Base-by-base conservation (phyloP, 441 rosid species). In the California macrophylla region DNA sequence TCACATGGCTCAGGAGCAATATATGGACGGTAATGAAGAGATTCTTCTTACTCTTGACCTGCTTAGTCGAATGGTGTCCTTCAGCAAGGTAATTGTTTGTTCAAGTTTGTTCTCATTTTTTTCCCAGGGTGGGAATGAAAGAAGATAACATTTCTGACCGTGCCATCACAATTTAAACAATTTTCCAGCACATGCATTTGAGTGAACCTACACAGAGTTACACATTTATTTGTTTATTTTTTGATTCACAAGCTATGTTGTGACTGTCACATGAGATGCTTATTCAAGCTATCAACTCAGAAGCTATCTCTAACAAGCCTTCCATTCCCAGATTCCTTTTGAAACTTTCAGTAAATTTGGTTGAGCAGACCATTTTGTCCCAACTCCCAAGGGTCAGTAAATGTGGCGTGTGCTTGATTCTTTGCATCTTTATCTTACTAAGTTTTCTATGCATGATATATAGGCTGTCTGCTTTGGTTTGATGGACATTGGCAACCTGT, bases 401-500 rank as follows among this genome's bases (percentile, higher is more conserved):
- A n/a, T 24, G 15, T 60, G 1, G 13, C 7, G 13, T 24, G 13
- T 64, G 63, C 25, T 56, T 62, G 66, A 69, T 71, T 77, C 34
- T 68, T 72, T 73, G 30, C 16, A 25, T 60, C 20, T 20, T 13
- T 25, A 26, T 73, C 70, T 74, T 70, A 75, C 73, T 52, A 26
- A 58, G 66, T 61, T 69, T 52, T 67, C n/a, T 68, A 52, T 61
- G 69, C 68, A 47, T 71, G 68, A 38, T 72, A 58, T 81, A 75
- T 78, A 94, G 99, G 92, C 82, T 42, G 80, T 90, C 50, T 76
- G 96, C 76, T 87, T 87, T 81, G 78, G 89, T 68, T 75, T 94
- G 80, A 85, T 89, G 89, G 81, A 86, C 73, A 77, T 83, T 76
- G 85, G 84, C 75, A 82, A 82, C 81, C 66, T 81, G 69, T 83